A percentile compares a stretch with the other conserved stretches of the same genome.
Evolutionary conservation across 345 rosid species (phyloP).

Genomic region (Salix brachista): DNA sequence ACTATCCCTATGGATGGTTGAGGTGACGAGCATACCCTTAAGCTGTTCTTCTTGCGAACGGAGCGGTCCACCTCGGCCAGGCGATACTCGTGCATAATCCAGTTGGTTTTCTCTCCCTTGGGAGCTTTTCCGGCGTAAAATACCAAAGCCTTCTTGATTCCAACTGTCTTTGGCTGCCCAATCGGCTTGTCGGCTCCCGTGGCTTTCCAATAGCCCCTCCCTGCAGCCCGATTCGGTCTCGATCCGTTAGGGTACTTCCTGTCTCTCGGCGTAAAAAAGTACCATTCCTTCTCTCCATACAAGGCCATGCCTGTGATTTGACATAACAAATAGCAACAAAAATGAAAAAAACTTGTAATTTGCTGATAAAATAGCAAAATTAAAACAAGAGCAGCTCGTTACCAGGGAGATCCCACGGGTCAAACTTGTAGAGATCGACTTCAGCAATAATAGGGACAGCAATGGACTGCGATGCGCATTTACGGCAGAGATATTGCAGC

Average conservation of each 20-base stretch:
- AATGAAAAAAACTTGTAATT: background rate
- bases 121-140: conserved; percentile 92
- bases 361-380: background rate
- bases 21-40: conserved; percentile 52
- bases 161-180: conserved; percentile 65
- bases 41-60: conserved; percentile 70
- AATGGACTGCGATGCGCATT: conserved; percentile 68
- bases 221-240: conserved; percentile 89
- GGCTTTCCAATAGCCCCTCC: conserved; percentile 94
- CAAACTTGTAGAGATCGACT: conserved; percentile 70
- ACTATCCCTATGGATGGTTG: background rate
- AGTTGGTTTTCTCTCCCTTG: conserved; percentile 80
- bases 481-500: conserved; percentile 75
- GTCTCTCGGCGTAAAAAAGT: conserved; percentile 84
- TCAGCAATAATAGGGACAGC: conserved; percentile 75
- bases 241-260: conserved; percentile 93
- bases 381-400: background rate
- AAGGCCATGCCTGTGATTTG: conserved; percentile 49
- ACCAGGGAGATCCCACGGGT: conserved; percentile 97
- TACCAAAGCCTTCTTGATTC: conserved; percentile 88
- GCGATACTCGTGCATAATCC: conserved; percentile 99
- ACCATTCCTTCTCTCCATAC: conserved; percentile 97
- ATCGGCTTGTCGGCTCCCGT: conserved; percentile 98
- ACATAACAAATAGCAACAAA: background rate
- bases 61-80: conserved; percentile 89